phyloP scores from a whole-genome alignment of 140 eudicot species.

The Bidens hawaiensis region DNA sequence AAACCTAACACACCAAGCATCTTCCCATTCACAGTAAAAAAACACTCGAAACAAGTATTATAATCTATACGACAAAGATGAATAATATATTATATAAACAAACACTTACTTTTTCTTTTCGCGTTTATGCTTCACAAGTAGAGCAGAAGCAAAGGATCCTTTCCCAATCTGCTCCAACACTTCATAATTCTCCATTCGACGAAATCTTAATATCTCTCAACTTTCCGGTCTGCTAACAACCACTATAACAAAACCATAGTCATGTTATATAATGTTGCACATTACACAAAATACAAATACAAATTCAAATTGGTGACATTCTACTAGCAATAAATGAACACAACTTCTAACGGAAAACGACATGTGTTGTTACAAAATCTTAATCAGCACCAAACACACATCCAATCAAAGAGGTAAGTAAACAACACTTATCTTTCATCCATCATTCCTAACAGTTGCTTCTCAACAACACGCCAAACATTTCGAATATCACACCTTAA shows the following conservation, averaged over 20 bases:
- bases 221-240: conserved; percentile 3
- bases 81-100: background rate
- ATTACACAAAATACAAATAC: background rate
- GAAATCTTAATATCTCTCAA: conserved; percentile 13
- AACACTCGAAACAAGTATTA: background rate
- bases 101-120: conserved; percentile 85
- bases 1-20: conserved; percentile 5
- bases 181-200: conserved; percentile 81
- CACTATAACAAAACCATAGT: conserved; percentile 15
- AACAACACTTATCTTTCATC: conserved; percentile 24
- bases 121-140: conserved; percentile 85
- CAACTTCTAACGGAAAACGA: conserved; percentile 19
- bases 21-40: background rate
- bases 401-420: conserved; percentile 39
- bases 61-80: background rate
- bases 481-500: conserved; percentile 10
- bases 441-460: conserved; percentile 16
- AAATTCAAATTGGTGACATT: conserved; percentile 26
- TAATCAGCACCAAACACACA: conserved; percentile 27
- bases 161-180: conserved; percentile 91
- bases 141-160: conserved; percentile 96
- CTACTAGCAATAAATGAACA: conserved; percentile 31
- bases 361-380: conserved; percentile 21
- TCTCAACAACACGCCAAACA: conserved; percentile 17
- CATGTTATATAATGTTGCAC: background rate